Base-by-base conservation (phyloP, 345 rosid genomes). In the Salix purpurea region DNA sequence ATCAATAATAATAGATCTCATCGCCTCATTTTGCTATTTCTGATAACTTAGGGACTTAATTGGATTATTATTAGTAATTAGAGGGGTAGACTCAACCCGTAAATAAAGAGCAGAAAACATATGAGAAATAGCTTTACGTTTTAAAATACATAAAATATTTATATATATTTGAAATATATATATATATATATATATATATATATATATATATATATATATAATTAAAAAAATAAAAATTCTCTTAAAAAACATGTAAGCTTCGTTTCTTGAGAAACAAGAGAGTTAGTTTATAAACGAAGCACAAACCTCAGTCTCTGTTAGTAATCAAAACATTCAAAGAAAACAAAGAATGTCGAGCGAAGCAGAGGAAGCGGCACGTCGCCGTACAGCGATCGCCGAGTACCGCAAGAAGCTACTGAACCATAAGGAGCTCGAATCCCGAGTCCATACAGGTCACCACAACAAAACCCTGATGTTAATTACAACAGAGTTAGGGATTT, bases 381-480 rank as follows among this genome's bases (percentile, higher is more conserved):
- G 94, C 67, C 90, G 89, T n/a, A 85, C 26, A 50, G 96, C 88
- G 24, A 76, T 84, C 21, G 48, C 92, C n/a, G 98, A 95, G 54
- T 91, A 95, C 76, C 91, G 99, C n/a, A 95, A 91, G 85, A 96
- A 91, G 82, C 91, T 96, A 71, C 94, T 96, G 73, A 94, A 91
- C 70, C 94, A 91, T 78, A 96, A 91, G 77, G 99, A 96, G 69
- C 90, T 93, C 71, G 97, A 96, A 70, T 78, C 94, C 61, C 83
- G 96, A 77, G 30, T 65, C 34, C 39, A 28, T 78, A 44, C 91
- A 80, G 97, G 99, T 95, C 68, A 56, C 67, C 24, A 1, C 10
- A 32, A 16, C 14, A 15, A 44, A 62, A 42, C 36, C 32, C 39
- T 46, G 7, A 74, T 26, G 15, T 68, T 66, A 19, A 9, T 26